These are phyloP conservation scores for Panicum virgatum DNA, from an alignment of 202 grass and related monocot genomes.

Conservation along the genomic window DNA sequence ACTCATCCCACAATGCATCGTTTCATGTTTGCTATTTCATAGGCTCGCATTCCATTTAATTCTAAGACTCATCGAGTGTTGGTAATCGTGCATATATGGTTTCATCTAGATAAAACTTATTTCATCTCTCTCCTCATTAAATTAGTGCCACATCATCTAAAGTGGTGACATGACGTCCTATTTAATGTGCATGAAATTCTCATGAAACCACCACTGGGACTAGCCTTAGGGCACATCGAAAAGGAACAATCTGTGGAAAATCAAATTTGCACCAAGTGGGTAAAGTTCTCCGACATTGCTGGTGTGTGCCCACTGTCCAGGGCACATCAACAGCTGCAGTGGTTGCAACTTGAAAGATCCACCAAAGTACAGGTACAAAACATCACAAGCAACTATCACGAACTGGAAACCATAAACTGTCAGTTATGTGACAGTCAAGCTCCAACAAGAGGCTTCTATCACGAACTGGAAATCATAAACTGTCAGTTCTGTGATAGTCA, in stretches of 20 bases:
- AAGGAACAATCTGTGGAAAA: constrained; percentile 16
- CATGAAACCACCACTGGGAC: no score
- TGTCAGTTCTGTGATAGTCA: background rate
- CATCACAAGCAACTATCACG: background rate
- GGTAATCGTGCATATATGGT: no score
- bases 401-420: background rate
- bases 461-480: background rate
- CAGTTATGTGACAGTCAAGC: background rate
- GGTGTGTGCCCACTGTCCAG: background rate
- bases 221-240: background rate
- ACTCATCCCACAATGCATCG: no score
- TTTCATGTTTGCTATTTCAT: no score
- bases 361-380: background rate
- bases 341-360: background rate
- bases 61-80: no score
- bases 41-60: no score
- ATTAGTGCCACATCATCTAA: no score
- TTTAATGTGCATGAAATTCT: no score
- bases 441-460: background rate
- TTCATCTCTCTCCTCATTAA: no score
- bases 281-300: background rate
- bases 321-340: background rate
- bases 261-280: constrained; percentile 25
- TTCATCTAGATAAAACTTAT: no score
- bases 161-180: no score